Base-by-base conservation (phyloP, 208 protist species). In the Acanthamoeba pearcei region DNA sequence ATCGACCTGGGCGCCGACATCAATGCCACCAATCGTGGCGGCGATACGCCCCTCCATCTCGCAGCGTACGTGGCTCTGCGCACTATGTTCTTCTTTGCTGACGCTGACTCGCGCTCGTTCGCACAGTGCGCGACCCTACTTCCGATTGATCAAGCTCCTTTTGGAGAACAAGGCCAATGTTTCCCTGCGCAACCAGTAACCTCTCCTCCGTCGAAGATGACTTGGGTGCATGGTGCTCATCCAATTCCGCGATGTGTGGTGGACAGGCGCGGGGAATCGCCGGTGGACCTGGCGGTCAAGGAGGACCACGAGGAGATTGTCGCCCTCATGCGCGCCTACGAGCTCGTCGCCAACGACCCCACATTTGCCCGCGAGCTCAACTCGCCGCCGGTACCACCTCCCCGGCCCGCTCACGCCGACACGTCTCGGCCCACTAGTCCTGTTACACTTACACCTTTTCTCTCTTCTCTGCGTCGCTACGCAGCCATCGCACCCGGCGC, bases 151-250 rank as follows among this genome's bases (percentile, higher is more conserved):
- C 51, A 90, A 90, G 53, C 83, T 90, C 5, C 53, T 90, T 1
- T 53, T 90, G 32, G 83, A 90, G 83, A 62, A 90, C 53, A 90
- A 90, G 53, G 83, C 83, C 29, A 70, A 68, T 35, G 46, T 90
- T 46, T 19, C 22, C n/a, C 1, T 66, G 32, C 83, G 83, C 60
- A 90, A 90, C 60, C 29, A 32, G 83, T 32, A 60, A 38, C 19
- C 49, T 13, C 27, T 0, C 35, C 27, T 22, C 3, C 15, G 17
- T 68, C 38, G 12, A 9, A n/a, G n/a, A n/a, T 32, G 15, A 3
- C 2, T 66, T 29, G 24, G 38, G 27, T 17, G 78, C 42, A 32
- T 60, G 46, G 2, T 3, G 10, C 78, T 49, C 19, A 86, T 51
- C 27, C 10, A 9, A 0, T 66, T 2, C 24, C 6, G 8, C 27